Conservation (phyloP, 306 rosid species). For the Cicer chorassanicum region DNA sequence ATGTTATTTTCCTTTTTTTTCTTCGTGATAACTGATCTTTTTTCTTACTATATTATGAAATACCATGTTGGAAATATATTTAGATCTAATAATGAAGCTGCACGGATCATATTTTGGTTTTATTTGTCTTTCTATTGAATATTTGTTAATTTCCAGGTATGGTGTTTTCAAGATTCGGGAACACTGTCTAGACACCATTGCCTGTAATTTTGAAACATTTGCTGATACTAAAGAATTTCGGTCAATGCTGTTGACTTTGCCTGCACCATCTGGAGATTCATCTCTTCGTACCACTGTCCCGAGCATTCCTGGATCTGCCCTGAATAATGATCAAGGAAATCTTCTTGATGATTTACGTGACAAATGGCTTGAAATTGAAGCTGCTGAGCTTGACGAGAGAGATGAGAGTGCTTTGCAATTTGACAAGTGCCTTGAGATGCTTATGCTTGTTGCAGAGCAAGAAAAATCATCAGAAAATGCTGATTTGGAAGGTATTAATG, state of each 20-base stretch:
- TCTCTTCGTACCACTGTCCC: constrained; percentile 90
- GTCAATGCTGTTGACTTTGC: constrained; percentile 81
- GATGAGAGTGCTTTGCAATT: constrained; percentile 91
- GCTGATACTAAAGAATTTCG: constrained; percentile 81
- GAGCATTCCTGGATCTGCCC: constrained; percentile 84
- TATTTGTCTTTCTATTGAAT: constrained; percentile 22
- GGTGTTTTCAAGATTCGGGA: constrained; percentile 87
- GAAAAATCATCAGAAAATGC: constrained; percentile 59
- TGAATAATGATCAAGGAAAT: constrained; percentile 73
- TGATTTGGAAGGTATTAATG: constrained; percentile 43
- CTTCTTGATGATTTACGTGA: constrained; percentile 93
- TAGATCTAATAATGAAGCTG: background rate
- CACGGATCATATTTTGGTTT: constrained; percentile 29
- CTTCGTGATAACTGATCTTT: constrained; percentile 15
- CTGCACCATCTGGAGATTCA: constrained; percentile 94
- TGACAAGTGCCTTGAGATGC: constrained; percentile 92
- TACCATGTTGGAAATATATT: constrained; percentile 14
- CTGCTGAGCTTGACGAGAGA: constrained; percentile 92
- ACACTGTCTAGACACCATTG: constrained; percentile 79
- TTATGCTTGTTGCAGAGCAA: constrained; percentile 79
- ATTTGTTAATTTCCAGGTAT: constrained; percentile 62
- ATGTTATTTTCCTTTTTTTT: background rate
- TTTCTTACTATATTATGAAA: constrained; percentile 14
- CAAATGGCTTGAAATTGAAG: constrained; percentile 98
- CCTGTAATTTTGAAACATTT: constrained; percentile 87